phyloP scores from a whole-genome alignment of 331 rosid genomes.

The Saraca asoca region DNA sequence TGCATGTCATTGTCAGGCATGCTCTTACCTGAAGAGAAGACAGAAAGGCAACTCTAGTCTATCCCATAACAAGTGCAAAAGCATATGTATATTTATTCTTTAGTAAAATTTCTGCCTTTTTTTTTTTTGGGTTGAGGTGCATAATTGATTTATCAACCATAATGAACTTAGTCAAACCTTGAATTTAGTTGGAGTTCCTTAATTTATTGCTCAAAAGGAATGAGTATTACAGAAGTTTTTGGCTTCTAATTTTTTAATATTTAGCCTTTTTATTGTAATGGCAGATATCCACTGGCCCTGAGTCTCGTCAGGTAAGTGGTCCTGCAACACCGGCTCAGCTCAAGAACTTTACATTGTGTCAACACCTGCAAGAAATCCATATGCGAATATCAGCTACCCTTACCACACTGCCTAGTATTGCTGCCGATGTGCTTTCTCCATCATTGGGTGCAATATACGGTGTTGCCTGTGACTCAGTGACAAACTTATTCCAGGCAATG shows the following conservation, averaged over 20 bases:
- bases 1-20: neutral
- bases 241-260: slow-evolving; percentile 12
- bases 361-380: slow-evolving; percentile 92
- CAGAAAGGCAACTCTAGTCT: neutral
- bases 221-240: neutral
- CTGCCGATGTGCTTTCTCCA: slow-evolving; percentile 84
- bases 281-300: slow-evolving; percentile 96
- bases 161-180: too few relatives aligned
- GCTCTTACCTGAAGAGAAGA: neutral
- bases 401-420: slow-evolving; percentile 76
- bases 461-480: slow-evolving; percentile 91
- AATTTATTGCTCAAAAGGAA: neutral
- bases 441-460: slow-evolving; percentile 85
- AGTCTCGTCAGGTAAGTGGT: slow-evolving; percentile 88
- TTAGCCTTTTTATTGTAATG: slow-evolving; percentile 32
- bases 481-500: slow-evolving; percentile 92
- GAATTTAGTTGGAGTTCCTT: too few relatives aligned
- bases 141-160: too few relatives aligned
- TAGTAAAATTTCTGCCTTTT: too few relatives aligned
- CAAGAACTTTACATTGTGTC: slow-evolving; percentile 81
- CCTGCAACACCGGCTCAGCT: slow-evolving; percentile 94
- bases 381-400: slow-evolving; percentile 65
- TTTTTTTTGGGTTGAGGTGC: too few relatives aligned
- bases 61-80: neutral
- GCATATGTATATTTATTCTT: too few relatives aligned